Conservation (phyloP, 1,284 basidiomycete species). For the Malassezia furfur region DNA sequence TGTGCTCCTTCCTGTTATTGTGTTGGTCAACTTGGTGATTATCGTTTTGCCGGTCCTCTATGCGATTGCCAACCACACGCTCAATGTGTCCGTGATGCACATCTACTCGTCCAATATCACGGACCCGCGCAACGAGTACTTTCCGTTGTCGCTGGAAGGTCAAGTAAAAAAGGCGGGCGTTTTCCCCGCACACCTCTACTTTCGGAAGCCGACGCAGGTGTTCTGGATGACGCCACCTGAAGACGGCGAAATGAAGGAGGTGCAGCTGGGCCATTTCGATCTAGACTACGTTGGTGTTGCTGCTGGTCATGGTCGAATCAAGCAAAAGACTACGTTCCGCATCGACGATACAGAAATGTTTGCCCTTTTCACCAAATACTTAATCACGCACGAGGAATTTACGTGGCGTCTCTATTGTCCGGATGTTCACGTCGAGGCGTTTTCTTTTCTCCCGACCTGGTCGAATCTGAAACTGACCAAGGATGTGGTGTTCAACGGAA, state of each 20-base stretch:
- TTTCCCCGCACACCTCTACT: conserved; percentile 48
- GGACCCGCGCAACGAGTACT: conserved; percentile 33
- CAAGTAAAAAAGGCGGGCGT: conserved; percentile 48
- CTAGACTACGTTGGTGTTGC: conserved; percentile 43
- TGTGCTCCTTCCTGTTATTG: conserved; percentile 28
- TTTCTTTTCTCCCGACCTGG: conserved; percentile 49
- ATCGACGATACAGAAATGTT: conserved; percentile 44
- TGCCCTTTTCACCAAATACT: conserved; percentile 42
- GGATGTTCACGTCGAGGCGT: conserved; percentile 59
- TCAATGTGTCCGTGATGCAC: conserved; percentile 42
- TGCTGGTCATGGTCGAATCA: conserved; percentile 45
- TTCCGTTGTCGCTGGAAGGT: conserved; percentile 45
- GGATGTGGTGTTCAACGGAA: conserved; percentile 52
- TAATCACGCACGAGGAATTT: conserved; percentile 63
- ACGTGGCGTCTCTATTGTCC: conserved; percentile 61
- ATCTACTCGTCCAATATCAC: conserved; percentile 48
- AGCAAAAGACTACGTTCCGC: conserved; percentile 46
- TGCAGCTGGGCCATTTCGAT: conserved; percentile 37
- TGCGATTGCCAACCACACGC: conserved; percentile 46
- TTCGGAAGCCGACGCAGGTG: conserved; percentile 44
- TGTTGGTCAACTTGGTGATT: conserved; percentile 36
- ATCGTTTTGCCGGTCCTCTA: conserved; percentile 46
- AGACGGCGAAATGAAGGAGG: conserved; percentile 29
- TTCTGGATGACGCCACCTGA: conserved; percentile 44
- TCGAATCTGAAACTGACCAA: conserved; percentile 31